A percentile compares a stretch with the other conserved stretches of the same genome.
phyloP scores from a whole-genome alignment of 768 basidiomycete genomes.

The Austroboletus festivus region DNA sequence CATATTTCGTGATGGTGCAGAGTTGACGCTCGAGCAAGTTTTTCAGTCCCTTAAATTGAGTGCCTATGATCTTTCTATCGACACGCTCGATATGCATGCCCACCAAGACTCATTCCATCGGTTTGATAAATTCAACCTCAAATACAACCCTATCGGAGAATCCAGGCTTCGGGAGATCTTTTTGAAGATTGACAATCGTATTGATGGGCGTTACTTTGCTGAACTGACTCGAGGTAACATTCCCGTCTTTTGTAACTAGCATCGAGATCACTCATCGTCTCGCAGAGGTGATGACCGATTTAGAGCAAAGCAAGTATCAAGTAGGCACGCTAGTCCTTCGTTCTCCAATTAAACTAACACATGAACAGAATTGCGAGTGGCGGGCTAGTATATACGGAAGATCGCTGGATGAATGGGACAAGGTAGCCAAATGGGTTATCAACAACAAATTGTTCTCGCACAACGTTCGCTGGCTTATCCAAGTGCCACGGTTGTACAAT shows the following conservation, averaged over 20 bases:
- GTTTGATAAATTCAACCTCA: constrained; percentile 96
- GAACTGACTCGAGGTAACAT: constrained; percentile 83
- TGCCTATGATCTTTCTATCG: constrained; percentile 97
- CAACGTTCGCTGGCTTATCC: constrained; percentile 97
- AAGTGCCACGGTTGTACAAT: constrained; percentile 91
- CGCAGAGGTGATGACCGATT: constrained; percentile 93
- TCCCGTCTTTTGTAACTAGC: background rate
- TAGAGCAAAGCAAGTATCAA: constrained; percentile 98
- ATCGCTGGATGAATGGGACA: constrained; percentile 88
- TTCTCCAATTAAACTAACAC: background rate
- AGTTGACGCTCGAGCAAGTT: constrained; percentile 88
- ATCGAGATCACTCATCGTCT: background rate
- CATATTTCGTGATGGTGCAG: constrained; percentile 88
- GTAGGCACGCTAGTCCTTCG: constrained; percentile 36
- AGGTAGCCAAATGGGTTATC: constrained; percentile 95
- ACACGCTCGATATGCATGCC: constrained; percentile 99
- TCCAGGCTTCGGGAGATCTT: constrained; percentile 95
- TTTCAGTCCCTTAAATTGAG: constrained; percentile 93
- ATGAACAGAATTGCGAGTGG: constrained; percentile 87
- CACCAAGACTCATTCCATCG: constrained; percentile 98
- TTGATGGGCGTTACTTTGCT: constrained; percentile 89
- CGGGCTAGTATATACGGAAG: constrained; percentile 94
- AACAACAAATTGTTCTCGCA: constrained; percentile 91
- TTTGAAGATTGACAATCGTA: constrained; percentile 95
- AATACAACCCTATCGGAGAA: constrained; percentile 97